Evolutionary conservation across 805 yeast genomes (phyloP).

Genomic region (Yarrowia phangngaensis): DNA sequence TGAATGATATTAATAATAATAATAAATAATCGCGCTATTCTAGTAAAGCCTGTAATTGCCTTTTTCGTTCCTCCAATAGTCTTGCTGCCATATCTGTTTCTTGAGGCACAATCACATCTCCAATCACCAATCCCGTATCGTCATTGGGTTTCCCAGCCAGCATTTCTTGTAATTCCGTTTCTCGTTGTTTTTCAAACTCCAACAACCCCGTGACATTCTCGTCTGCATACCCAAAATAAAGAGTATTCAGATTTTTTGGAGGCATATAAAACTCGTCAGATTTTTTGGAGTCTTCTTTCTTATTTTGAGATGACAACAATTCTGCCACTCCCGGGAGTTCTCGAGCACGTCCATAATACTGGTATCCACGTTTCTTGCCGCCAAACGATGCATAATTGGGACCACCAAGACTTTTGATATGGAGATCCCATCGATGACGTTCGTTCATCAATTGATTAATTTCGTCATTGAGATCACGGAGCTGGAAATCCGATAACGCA

Average conservation of each 20-base stretch:
- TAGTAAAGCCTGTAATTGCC: neutral
- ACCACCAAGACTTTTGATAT: conserved; percentile 68
- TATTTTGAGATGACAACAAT: conserved; percentile 42
- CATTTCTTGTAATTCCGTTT: conserved; percentile 9
- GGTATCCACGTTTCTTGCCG: conserved; percentile 48
- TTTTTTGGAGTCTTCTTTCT: conserved; percentile 27
- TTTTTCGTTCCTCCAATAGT: conserved; percentile 10
- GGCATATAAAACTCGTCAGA: conserved; percentile 27
- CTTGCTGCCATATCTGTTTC: conserved; percentile 1
- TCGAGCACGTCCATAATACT: conserved; percentile 80
- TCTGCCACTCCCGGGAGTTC: conserved; percentile 70
- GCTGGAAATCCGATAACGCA: conserved; percentile 52
- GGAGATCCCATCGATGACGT: conserved; percentile 73
- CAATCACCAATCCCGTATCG: neutral
- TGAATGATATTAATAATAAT: conserved; percentile 12
- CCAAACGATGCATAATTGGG: conserved; percentile 50
- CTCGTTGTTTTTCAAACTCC: conserved; percentile 22
- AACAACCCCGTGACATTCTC: conserved; percentile 29
- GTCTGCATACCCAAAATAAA: conserved; percentile 37
- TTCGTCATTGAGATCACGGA: conserved; percentile 71
- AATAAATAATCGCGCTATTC: conserved; percentile 5
- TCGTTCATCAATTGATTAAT: conserved; percentile 65
- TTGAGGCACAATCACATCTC: conserved; percentile 6
- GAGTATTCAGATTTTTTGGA: conserved; percentile 32
- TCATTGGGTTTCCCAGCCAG: neutral